A percentile compares a stretch with the other conserved stretches of the same genome.
These are phyloP conservation scores for Larix kaempferi DNA, from an alignment of 75 land plant genomes.

Conservation along the genomic window DNA sequence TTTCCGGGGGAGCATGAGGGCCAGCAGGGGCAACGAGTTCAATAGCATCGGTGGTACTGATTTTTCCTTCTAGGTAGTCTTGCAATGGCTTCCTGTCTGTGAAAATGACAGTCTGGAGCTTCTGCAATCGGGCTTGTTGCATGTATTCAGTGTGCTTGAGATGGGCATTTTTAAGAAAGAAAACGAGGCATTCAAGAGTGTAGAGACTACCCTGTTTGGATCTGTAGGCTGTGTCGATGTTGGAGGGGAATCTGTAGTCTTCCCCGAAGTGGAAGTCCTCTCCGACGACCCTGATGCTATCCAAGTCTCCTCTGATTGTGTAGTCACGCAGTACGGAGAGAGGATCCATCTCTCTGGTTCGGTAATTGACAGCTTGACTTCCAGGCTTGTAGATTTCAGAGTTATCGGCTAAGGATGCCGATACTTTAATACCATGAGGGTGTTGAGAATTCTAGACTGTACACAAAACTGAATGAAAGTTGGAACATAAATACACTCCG, in stretches of 20 bases:
- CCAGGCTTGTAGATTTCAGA: too few relatives aligned
- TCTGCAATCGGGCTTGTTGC: slow-evolving; percentile 42
- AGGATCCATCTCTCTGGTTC: slow-evolving; percentile 59
- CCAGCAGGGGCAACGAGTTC: slow-evolving; percentile 41
- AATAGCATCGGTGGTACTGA: slow-evolving; percentile 45
- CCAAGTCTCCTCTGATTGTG: slow-evolving; percentile 73
- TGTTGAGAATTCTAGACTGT: too few relatives aligned
- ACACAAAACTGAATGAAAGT: too few relatives aligned
- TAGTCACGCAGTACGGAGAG: slow-evolving; percentile 76
- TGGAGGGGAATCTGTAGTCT: slow-evolving; percentile 74
- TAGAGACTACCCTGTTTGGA: slow-evolving; percentile 52
- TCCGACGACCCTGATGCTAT: slow-evolving; percentile 70
- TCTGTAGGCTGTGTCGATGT: slow-evolving; percentile 75
- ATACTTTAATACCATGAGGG: too few relatives aligned
- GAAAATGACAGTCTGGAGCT: slow-evolving; percentile 47
- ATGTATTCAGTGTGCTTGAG: slow-evolving; percentile 54
- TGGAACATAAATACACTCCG: too few relatives aligned
- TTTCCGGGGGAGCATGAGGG: neutral
- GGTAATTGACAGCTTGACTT: too few relatives aligned
- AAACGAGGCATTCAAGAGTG: slow-evolving; percentile 50
- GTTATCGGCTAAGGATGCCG: too few relatives aligned
- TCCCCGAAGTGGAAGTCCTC: slow-evolving; percentile 78
- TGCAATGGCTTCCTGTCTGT: slow-evolving; percentile 42
- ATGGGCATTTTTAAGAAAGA: slow-evolving; percentile 40
- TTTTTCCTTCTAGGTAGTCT: slow-evolving; percentile 44